phyloP scores from a whole-genome alignment of 2,329 filamentous ascomycete genomes.

The Penicillium sp. region DNA sequence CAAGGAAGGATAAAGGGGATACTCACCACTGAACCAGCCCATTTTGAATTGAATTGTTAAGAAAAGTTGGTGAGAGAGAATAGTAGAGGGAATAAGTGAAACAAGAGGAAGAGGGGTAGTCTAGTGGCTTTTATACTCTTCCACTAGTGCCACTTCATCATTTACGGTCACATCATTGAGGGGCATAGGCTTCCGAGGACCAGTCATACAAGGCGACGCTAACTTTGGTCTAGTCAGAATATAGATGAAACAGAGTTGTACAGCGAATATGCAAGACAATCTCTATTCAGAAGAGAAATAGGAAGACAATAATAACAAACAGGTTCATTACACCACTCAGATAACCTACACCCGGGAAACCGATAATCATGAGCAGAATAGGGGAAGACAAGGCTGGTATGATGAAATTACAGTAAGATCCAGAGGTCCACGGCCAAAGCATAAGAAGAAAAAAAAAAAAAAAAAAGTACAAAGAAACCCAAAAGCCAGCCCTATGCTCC shows the following conservation, averaged over 20 bases:
- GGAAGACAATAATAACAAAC: not conserved
- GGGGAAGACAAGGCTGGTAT: slow-evolving; percentile 16
- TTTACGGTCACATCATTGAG: not conserved
- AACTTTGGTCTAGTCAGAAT: not conserved
- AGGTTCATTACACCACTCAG: not conserved
- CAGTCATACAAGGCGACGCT: not conserved
- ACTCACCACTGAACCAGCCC: slow-evolving; percentile 27
- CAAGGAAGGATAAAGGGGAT: slow-evolving; percentile 41
- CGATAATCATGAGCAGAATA: slow-evolving; percentile 1
- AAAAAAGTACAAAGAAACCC: slow-evolving; percentile 13
- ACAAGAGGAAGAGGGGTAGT: not conserved
- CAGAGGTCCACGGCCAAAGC: slow-evolving; percentile 1
- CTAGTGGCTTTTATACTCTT: not conserved
- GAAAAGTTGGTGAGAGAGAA: not conserved
- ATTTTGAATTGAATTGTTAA: slow-evolving; percentile 17
- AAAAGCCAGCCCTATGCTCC: slow-evolving; percentile 14
- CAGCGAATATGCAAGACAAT: not conserved
- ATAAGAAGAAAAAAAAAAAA: slow-evolving; percentile 5
- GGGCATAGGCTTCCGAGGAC: not conserved
- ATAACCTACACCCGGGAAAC: not conserved
- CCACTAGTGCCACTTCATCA: slow-evolving; percentile 1
- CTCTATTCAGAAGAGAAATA: not conserved
- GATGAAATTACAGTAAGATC: slow-evolving; percentile 18
- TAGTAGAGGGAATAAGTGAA: not conserved
- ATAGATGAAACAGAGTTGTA: not conserved